Evolutionary conservation across 2,329 filamentous ascomycete species (phyloP).

Genomic region (Alternaria infectoria): DNA sequence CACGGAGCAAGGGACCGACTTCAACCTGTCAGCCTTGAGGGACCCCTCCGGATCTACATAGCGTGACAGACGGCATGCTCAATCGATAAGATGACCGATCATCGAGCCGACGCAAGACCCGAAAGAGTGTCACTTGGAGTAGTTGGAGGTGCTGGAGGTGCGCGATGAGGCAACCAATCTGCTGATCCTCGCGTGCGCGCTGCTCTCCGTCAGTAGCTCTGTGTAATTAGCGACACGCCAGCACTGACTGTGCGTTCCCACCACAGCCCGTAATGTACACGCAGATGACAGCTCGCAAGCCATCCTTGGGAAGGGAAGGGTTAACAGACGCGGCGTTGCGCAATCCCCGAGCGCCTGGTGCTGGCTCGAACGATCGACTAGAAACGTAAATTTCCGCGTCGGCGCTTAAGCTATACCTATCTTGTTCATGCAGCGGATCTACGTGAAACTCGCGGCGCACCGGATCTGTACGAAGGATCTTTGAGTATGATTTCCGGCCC

Average conservation of each 20-base stretch:
- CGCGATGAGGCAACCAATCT: constrained; percentile 15
- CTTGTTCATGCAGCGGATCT: constrained; percentile 38
- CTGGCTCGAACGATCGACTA: constrained; percentile 41
- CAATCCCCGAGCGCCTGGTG: constrained; percentile 50
- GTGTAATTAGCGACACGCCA: constrained; percentile 19
- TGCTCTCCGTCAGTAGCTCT: constrained; percentile 23
- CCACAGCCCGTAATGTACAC: constrained; percentile 23
- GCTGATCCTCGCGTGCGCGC: constrained; percentile 27
- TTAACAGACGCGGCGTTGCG: constrained; percentile 43
- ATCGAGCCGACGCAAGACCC: constrained; percentile 29
- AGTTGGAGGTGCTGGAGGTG: constrained; percentile 25
- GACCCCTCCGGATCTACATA: constrained; percentile 43
- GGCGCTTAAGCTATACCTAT: constrained; percentile 39
- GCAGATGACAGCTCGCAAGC: constrained; percentile 22
- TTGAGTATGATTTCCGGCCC: constrained; percentile 34
- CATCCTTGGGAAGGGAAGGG: constrained; percentile 25
- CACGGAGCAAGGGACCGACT: constrained; percentile 39
- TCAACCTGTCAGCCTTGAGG: constrained; percentile 45
- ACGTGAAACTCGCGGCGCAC: constrained; percentile 44
- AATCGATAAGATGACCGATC: constrained; percentile 48
- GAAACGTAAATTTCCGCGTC: constrained; percentile 44
- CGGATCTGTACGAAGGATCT: constrained; percentile 41
- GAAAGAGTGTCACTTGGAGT: constrained; percentile 31
- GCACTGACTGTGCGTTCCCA: constrained; percentile 24
- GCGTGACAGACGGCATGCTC: constrained; percentile 42